Evolutionary conservation across 225 moss, liverwort and hornwort genomes (phyloP), one percentile per base, ranked within the genome.

Genomic region (Sphagnum tenellum): DNA sequence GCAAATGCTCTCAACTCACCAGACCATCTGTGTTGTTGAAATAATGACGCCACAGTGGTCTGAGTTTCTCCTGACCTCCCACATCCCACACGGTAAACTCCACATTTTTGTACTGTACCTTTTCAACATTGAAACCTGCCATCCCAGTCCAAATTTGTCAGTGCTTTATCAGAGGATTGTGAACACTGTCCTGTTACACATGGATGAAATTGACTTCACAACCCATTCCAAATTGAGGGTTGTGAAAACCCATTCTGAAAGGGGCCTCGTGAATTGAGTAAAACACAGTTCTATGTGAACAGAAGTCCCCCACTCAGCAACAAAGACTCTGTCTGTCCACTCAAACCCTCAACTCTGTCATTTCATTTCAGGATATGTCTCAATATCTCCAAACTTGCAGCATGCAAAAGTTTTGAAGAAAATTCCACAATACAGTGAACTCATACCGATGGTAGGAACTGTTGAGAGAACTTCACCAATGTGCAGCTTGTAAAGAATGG

Each of bases 11-110:
- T 52, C 52, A 0, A 58, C 71, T 72, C 77, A 95, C 91, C 89
- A 95, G 79, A 64, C 88, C 95, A 78, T 88, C 89, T 3, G 86
- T 95, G 63, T 92, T 92, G 64, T 95, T 95, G 69, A 92, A 95
- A 69, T 91, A 89, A 71, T 91, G 91, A 76, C 86, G 73, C 95
- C 88, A 91, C 48, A 95, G 88, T 5, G 88, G 91, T 54, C 91
- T 76, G 63, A 95, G 70, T 69, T 91, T 95, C 70, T 91, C 91
- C 79, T 88, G 88, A 64, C 94, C 89, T 61, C 89, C 94, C 70
- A 91, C 94, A 75, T 95, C 91, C 91, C 91, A 95, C 57, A 95
- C 91, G 49, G 89, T 89, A 65, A 95, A 95, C 75, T 95, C 86
- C 8, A 89, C 91, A 59, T 91, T 95, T 76, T 95, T 95, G 74